A percentile compares a stretch with the other conserved stretches of the same genome.
Evolutionary conservation across 2,329 filamentous ascomycete species (phyloP).

Genomic region (Pleomassaria siparia): DNA sequence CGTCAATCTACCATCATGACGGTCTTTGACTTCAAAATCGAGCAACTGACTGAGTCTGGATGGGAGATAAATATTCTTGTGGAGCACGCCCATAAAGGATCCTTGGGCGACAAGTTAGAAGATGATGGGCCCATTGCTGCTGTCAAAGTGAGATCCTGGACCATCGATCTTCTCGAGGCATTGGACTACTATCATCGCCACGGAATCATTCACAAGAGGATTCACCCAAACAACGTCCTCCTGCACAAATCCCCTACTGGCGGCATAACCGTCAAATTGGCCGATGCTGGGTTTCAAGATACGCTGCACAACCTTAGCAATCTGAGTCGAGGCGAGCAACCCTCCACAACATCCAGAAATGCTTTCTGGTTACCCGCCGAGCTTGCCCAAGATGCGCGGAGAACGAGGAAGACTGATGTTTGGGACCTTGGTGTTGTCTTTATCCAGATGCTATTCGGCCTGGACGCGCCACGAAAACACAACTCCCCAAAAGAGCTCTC

Average conservation of each 20-base stretch:
- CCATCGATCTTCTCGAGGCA: constrained; percentile 86
- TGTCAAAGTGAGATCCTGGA: constrained; percentile 81
- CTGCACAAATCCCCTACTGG: constrained; percentile 70
- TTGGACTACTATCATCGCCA: constrained; percentile 84
- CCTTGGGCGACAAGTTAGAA: constrained; percentile 78
- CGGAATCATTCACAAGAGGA: constrained; percentile 79
- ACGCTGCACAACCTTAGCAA: constrained; percentile 65
- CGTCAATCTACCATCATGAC: constrained; percentile 76
- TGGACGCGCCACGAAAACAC: constrained; percentile 74
- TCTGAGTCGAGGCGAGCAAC: constrained; percentile 53
- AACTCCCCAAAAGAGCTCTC: constrained; percentile 76
- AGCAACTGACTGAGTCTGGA: constrained; percentile 47
- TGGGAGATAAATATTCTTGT: constrained; percentile 78
- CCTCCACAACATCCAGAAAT: constrained; percentile 66
- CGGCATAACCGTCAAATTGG: constrained; percentile 68
- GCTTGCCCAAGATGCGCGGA: constrained; percentile 59
- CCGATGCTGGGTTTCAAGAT: constrained; percentile 71
- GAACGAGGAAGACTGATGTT: constrained; percentile 78
- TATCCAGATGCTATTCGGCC: constrained; percentile 90
- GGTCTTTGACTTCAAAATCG: constrained; percentile 80
- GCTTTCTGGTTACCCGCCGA: constrained; percentile 85
- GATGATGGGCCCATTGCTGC: constrained; percentile 73
- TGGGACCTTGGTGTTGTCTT: constrained; percentile 95
- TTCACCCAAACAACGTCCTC: constrained; percentile 79
- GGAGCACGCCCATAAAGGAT: constrained; percentile 78